Evolutionary conservation across 768 basidiomycete species (phyloP).

Genomic region (Calvatia gigantea): DNA sequence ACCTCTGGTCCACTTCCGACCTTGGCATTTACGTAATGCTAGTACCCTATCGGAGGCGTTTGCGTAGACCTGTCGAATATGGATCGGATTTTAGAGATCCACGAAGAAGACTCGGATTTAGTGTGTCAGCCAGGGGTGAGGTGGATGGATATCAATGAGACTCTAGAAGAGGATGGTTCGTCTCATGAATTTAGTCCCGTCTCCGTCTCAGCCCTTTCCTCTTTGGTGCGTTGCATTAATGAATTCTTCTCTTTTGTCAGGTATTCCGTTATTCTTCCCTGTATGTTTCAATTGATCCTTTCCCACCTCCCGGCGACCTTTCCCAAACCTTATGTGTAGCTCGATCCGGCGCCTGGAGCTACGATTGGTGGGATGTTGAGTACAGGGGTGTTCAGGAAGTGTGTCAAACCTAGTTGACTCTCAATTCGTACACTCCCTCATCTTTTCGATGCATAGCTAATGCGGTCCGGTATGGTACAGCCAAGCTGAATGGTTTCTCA

Average conservation of each 20-base stretch:
- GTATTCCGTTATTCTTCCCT: constrained; percentile 82
- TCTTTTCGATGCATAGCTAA: constrained; percentile 53
- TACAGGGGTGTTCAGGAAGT: constrained; percentile 86
- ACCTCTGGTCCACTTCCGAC: neutral
- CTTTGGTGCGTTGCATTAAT: neutral
- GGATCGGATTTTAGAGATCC: constrained; percentile 73
- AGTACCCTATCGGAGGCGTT: constrained; percentile 57
- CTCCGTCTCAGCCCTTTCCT: too few species aligned
- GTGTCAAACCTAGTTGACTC: constrained; percentile 15
- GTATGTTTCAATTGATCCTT: constrained; percentile 38
- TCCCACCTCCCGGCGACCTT: neutral
- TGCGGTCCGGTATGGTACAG: constrained; percentile 85
- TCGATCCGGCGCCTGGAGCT: constrained; percentile 76
- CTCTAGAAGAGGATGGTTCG: constrained; percentile 55
- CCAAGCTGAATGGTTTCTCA: constrained; percentile 89
- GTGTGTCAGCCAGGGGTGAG: constrained; percentile 71
- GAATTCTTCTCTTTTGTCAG: constrained; percentile 25
- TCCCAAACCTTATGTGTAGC: constrained; percentile 32
- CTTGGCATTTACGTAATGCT: neutral
- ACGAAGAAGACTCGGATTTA: constrained; percentile 69
- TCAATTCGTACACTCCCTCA: neutral
- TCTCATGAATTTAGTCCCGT: neutral
- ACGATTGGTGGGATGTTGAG: constrained; percentile 86
- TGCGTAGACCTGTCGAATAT: constrained; percentile 78
- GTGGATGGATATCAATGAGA: constrained; percentile 74